Percentiles rank a stretch among this genome's conserved stretches.
Evolutionary conservation across 257 asterid species (phyloP).

Genomic region (Solanum tarijense): DNA sequence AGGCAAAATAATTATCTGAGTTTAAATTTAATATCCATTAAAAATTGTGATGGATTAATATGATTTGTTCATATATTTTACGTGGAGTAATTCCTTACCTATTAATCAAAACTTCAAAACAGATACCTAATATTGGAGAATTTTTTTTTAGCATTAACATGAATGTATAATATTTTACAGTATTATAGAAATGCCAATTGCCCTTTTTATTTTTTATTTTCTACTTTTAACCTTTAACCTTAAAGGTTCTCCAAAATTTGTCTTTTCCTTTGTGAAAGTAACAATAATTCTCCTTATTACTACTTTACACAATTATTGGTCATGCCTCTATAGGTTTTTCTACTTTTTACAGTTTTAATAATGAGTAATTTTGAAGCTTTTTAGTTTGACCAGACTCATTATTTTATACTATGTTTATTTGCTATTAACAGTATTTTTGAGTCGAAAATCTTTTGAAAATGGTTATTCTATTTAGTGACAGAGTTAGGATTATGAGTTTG

Average conservation of each 20-base stretch:
- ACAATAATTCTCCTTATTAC: neutral
- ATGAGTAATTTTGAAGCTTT: neutral
- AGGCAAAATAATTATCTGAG: neutral
- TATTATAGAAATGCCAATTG: too few relatives aligned
- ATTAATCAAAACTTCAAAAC: too few relatives aligned
- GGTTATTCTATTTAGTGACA: too few relatives aligned
- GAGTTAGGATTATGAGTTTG: neutral
- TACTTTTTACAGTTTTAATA: neutral
- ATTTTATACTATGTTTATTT: neutral
- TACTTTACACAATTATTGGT: neutral
- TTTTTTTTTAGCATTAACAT: neutral
- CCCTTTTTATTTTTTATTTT: neutral
- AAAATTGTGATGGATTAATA: too few relatives aligned
- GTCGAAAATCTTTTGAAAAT: fast-evolving
- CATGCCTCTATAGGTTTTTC: neutral
- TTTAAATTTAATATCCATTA: too few relatives aligned
- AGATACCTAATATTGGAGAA: fast-evolving
- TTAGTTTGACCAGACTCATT: neutral
- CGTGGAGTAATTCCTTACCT: fast-evolving
- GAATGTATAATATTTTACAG: neutral
- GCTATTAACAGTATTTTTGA: too few relatives aligned
- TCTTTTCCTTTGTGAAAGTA: neutral
- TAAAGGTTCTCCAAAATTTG: neutral
- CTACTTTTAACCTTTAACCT: neutral
- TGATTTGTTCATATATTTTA: neutral